A percentile compares a stretch with the other conserved stretches of the same genome.
Conservation (phyloP, 306 rosid genomes). For the Gastrolobium bilobum region DNA sequence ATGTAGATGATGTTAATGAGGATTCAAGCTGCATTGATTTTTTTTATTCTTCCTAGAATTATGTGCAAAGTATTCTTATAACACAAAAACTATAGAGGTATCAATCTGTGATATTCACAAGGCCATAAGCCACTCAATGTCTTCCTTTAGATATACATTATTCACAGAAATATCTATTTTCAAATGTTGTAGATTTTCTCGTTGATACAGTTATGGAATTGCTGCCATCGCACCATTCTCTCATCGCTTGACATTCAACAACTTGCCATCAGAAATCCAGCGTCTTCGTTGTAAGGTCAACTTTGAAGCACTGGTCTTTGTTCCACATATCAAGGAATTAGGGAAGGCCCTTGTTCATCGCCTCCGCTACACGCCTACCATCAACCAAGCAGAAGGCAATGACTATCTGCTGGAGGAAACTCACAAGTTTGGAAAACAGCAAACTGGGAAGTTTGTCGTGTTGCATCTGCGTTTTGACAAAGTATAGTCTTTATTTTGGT, state of each 20-base stretch:
- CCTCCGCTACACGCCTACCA: constrained; percentile 61
- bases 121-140: constrained; percentile 31
- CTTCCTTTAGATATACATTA: constrained; percentile 40
- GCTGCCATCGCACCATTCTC: constrained; percentile 97
- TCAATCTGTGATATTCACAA: constrained; percentile 1
- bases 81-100: constrained; percentile 20
- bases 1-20: background rate
- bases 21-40: background rate
- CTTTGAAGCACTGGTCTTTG: constrained; percentile 91
- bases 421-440: constrained; percentile 52
- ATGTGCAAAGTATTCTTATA: background rate
- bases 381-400: constrained; percentile 47
- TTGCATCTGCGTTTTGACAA: constrained; percentile 96
- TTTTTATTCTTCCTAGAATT: constrained; percentile 42
- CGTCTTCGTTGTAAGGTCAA: constrained; percentile 93
- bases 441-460: constrained; percentile 76
- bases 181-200: constrained; percentile 54
- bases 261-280: constrained; percentile 86
- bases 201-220: constrained; percentile 82
- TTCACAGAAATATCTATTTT: constrained; percentile 51
- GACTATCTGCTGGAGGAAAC: constrained; percentile 56
- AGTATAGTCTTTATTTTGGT: constrained; percentile 55
- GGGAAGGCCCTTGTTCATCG: constrained; percentile 77
- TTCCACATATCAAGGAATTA: constrained; percentile 77
- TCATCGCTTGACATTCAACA: constrained; percentile 95